These are phyloP conservation scores for Purshia tridentata DNA, from an alignment of 306 rosid species.

Conservation along the genomic window DNA sequence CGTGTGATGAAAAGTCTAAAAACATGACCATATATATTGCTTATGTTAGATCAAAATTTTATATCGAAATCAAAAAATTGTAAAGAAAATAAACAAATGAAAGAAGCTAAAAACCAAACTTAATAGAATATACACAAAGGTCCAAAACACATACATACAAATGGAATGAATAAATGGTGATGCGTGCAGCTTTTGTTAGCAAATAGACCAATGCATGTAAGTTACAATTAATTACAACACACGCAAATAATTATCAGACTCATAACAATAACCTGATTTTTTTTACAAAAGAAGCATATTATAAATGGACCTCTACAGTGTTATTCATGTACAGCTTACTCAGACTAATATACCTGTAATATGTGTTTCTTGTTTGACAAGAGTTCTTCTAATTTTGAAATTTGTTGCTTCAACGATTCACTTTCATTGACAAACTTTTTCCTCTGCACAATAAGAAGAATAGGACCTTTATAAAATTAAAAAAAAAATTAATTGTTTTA, in stretches of 20 bases:
- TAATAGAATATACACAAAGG: too few species aligned
- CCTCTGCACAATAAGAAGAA: conserved; percentile 56
- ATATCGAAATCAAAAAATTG: not conserved
- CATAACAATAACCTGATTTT: not conserved
- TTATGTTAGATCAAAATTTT: not conserved
- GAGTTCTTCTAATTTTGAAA: conserved; percentile 78
- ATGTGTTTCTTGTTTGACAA: conserved; percentile 75
- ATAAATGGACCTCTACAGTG: not conserved
- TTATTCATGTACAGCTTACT: not conserved
- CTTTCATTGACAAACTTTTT: conserved; percentile 69
- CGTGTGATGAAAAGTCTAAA: not conserved
- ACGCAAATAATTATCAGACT: not conserved
- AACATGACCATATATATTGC: not conserved
- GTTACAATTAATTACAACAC: not conserved
- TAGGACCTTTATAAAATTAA: conserved; percentile 7
- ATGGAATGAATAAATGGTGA: too few species aligned
- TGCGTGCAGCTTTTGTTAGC: too few species aligned
- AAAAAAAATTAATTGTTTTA: too few species aligned
- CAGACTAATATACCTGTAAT: conserved; percentile 57
- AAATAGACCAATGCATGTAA: too few species aligned
- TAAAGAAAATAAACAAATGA: not conserved
- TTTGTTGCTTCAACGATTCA: conserved; percentile 64
- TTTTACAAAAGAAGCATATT: not conserved
- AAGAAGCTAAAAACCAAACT: too few species aligned
- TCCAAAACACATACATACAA: too few species aligned